Conservation (phyloP, 1,139 yeast genomes). For the Trichomonascaceae sp. region DNA sequence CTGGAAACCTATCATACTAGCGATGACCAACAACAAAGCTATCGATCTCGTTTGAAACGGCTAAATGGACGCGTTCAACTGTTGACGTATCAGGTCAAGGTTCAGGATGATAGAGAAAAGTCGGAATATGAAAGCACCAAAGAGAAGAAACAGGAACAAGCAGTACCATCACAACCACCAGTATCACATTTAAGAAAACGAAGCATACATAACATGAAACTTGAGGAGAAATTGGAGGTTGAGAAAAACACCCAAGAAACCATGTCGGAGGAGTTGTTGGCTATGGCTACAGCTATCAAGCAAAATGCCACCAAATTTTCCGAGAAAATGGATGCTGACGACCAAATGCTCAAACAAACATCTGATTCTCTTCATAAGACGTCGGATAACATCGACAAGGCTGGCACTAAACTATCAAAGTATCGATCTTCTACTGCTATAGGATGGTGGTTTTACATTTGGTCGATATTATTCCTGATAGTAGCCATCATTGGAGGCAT, state of each 20-base stretch:
- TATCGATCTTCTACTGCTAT: slow-evolving; percentile 33
- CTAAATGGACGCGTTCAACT: slow-evolving; percentile 21
- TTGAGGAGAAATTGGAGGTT: slow-evolving; percentile 26
- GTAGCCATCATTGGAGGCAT: slow-evolving; percentile 31
- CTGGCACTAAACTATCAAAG: slow-evolving; percentile 30
- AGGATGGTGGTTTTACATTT: slow-evolving; percentile 38
- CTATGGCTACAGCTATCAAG: slow-evolving; percentile 46
- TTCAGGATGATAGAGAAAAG: slow-evolving; percentile 14
- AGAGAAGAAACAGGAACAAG: neutral
- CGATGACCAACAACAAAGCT: neutral
- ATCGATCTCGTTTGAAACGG: slow-evolving; percentile 16
- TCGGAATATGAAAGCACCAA: slow-evolving; percentile 9
- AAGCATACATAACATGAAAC: slow-evolving; percentile 10
- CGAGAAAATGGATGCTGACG: slow-evolving; percentile 33
- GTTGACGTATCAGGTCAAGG: slow-evolving; percentile 15
- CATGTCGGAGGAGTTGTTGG: slow-evolving; percentile 42
- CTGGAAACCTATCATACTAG: slow-evolving; percentile 13
- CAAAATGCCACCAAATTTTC: slow-evolving; percentile 41
- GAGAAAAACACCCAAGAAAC: slow-evolving; percentile 38
- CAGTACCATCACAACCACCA: neutral
- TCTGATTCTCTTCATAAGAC: slow-evolving; percentile 32
- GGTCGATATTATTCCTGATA: slow-evolving; percentile 32
- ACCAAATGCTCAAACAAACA: slow-evolving; percentile 30
- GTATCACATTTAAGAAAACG: neutral
- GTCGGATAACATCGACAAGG: slow-evolving; percentile 31